Percentiles rank a stretch among this genome's conserved stretches.
These are phyloP conservation scores for Cyberlindnera samutprakarnensis DNA, from an alignment of 805 yeast species.

Conservation along the genomic window DNA sequence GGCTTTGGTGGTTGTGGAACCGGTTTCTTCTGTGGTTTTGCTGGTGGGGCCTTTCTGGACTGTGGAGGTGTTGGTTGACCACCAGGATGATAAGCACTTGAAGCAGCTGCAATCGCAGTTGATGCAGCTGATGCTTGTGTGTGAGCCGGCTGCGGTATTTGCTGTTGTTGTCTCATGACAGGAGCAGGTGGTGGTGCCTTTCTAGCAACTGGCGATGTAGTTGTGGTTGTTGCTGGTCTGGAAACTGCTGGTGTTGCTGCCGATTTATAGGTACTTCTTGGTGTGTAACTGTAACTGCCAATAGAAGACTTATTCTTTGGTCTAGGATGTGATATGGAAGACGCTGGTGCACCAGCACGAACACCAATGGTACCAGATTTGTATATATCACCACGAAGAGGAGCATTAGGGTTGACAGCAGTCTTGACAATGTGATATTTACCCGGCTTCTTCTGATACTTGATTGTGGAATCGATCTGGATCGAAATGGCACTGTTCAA, in stretches of 20 bases:
- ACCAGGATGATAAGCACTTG: slow-evolving; percentile 30
- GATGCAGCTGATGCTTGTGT: slow-evolving; percentile 1
- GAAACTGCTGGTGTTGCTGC: slow-evolving; percentile 1
- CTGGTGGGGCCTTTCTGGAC: slow-evolving; percentile 20
- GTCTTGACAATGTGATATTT: slow-evolving; percentile 67
- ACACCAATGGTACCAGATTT: slow-evolving; percentile 86
- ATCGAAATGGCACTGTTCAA: slow-evolving; percentile 52
- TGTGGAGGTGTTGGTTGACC: slow-evolving; percentile 19
- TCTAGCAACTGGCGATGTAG: slow-evolving; percentile 22
- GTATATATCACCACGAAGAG: slow-evolving; percentile 62
- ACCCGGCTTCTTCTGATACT: slow-evolving; percentile 89
- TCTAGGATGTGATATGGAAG: slow-evolving; percentile 59
- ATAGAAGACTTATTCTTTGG: slow-evolving; percentile 49
- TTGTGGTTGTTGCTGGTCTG: slow-evolving; percentile 9
- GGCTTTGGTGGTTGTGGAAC: slow-evolving; percentile 20
- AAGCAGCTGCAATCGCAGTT: slow-evolving; percentile 26
- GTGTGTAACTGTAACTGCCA: slow-evolving; percentile 23
- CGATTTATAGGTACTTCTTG: slow-evolving; percentile 16
- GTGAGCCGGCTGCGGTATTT: slow-evolving; percentile 6
- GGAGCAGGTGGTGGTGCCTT: slow-evolving; percentile 19
- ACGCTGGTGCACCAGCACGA: slow-evolving; percentile 69
- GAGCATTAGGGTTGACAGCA: slow-evolving; percentile 54
- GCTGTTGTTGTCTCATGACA: slow-evolving; percentile 13
- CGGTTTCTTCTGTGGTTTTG: slow-evolving; percentile 19
- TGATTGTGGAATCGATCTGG: slow-evolving; percentile 61